Conservation (phyloP, 2,329 filamentous ascomycete species). For the Cryphonectria naterciae region DNA sequence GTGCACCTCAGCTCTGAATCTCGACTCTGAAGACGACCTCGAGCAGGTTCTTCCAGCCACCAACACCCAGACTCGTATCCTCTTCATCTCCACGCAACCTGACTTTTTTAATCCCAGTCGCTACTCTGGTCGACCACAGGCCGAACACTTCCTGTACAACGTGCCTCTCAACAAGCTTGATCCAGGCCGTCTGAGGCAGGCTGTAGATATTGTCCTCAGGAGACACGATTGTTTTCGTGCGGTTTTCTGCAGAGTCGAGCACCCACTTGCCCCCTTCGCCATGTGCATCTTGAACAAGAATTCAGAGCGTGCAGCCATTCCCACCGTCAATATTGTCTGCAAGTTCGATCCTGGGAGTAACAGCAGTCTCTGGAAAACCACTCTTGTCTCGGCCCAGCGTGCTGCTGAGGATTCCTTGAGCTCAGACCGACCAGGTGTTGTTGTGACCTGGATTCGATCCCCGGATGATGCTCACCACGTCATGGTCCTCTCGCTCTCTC, state of each 20-base stretch:
- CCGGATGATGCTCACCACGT: not conserved
- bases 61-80: not conserved
- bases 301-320: no score
- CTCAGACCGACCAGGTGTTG: not conserved
- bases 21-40: not conserved
- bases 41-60: conserved; percentile 4
- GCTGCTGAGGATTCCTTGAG: not conserved
- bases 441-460: not conserved
- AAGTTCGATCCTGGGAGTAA: not conserved
- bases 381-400: not conserved
- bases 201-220: conserved; percentile 23
- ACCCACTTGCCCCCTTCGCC: conserved; percentile 28
- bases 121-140: conserved; percentile 22
- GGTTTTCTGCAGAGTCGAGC: conserved; percentile 22
- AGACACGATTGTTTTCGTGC: conserved; percentile 29
- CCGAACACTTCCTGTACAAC: conserved; percentile 28
- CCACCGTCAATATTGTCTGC: not conserved
- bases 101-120: conserved; percentile 12
- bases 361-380: not conserved
- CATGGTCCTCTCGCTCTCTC: not conserved
- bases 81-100: not conserved
- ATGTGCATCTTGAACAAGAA: conserved; percentile 20
- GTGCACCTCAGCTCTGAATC: not conserved
- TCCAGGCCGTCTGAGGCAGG: conserved; percentile 24
- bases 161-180: conserved; percentile 22